Evolutionary conservation across 345 rosid genomes (phyloP).

Genomic region (Pugionium dolabratum): DNA sequence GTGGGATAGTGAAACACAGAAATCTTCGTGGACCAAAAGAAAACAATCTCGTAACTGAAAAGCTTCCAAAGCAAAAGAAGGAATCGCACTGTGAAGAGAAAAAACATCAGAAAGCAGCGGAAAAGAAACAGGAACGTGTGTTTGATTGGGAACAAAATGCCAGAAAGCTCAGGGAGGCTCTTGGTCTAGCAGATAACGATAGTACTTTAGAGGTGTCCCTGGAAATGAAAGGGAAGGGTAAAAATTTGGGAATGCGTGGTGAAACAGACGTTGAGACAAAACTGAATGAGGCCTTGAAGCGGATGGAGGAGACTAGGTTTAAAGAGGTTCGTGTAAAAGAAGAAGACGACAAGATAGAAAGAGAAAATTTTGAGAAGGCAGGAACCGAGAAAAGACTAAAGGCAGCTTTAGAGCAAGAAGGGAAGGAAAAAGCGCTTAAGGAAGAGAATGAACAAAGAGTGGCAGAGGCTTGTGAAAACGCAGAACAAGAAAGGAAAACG

Average conservation of each 20-base stretch:
- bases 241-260: neutral
- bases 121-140: slow-evolving; percentile 30
- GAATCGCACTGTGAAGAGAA: slow-evolving; percentile 37
- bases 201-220: slow-evolving; percentile 38
- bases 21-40: slow-evolving; percentile 45
- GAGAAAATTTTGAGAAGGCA: slow-evolving; percentile 39
- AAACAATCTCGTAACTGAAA: slow-evolving; percentile 38
- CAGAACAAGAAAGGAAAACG: slow-evolving; percentile 42
- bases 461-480: slow-evolving; percentile 38
- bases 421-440: slow-evolving; percentile 31
- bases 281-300: slow-evolving; percentile 39
- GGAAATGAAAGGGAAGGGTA: slow-evolving; percentile 33
- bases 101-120: slow-evolving; percentile 21
- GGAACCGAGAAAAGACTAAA: slow-evolving; percentile 40
- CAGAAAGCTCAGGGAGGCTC: slow-evolving; percentile 42
- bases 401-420: slow-evolving; percentile 43
- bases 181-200: slow-evolving; percentile 40
- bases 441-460: slow-evolving; percentile 45
- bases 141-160: slow-evolving; percentile 44
- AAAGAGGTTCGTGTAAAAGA: slow-evolving; percentile 33
- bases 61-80: slow-evolving; percentile 39
- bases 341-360: slow-evolving; percentile 39
- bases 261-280: slow-evolving; percentile 23
- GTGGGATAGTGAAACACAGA: slow-evolving; percentile 41
- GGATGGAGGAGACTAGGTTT: slow-evolving; percentile 34